Percentiles rank a stretch among this genome's conserved stretches.
Conservation (phyloP, 2,329 filamentous ascomycete genomes). For the Sarocladium kiliense region DNA sequence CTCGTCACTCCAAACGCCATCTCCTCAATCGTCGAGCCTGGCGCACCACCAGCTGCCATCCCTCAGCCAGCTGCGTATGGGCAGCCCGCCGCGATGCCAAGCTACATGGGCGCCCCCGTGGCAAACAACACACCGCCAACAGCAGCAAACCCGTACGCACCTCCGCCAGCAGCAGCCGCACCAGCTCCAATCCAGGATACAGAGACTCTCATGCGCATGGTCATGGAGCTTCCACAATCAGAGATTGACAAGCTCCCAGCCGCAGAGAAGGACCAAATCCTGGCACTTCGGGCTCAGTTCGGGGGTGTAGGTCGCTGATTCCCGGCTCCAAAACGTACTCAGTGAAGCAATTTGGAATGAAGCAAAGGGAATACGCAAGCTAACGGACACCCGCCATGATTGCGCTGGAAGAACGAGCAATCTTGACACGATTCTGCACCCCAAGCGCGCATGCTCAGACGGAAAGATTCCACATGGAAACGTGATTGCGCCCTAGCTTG, state of each 20-base stretch:
- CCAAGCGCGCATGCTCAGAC: no score
- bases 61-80: conserved; percentile 26
- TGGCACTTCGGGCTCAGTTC: conserved; percentile 66
- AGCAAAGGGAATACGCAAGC: not conserved
- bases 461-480: no score
- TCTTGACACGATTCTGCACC: no score
- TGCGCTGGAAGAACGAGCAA: not conserved
- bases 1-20: conserved; percentile 83
- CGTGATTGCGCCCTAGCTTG: not conserved
- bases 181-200: conserved; percentile 47
- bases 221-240: conserved; percentile 73
- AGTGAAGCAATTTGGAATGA: no score
- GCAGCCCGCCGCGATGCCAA: conserved; percentile 24
- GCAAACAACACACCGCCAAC: conserved; percentile 45
- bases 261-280: conserved; percentile 70
- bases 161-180: conserved; percentile 31
- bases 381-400: not conserved
- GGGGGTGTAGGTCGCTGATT: conserved; percentile 14
- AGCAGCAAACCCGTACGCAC: conserved; percentile 38
- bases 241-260: conserved; percentile 76
- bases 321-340: no score
- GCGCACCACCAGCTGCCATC: conserved; percentile 32
- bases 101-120: conserved; percentile 27
- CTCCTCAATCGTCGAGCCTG: conserved; percentile 68
- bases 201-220: conserved; percentile 71